phyloP scores from a whole-genome alignment of 2,329 filamentous ascomycete species.

The Neopestalotiopsis rosae region DNA sequence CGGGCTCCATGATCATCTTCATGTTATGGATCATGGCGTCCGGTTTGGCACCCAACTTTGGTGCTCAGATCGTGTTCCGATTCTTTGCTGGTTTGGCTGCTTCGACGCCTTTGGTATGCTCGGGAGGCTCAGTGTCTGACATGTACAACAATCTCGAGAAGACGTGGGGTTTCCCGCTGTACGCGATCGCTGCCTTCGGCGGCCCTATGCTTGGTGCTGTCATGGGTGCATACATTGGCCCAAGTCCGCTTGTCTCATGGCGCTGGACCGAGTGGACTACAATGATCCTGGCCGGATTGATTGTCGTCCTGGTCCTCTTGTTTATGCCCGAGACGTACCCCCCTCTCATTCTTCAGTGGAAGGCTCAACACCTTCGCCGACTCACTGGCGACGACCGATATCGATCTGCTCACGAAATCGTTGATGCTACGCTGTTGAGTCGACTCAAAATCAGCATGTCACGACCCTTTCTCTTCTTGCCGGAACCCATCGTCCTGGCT shows the following conservation, averaged over 20 bases:
- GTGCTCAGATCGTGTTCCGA: conserved; percentile 48
- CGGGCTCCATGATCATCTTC: conserved; percentile 43
- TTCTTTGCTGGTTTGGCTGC: conserved; percentile 53
- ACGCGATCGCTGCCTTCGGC: conserved; percentile 46
- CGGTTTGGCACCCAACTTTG: conserved; percentile 46
- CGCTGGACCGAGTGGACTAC: conserved; percentile 71
- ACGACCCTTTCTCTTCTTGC: conserved; percentile 45
- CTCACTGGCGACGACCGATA: conserved; percentile 68
- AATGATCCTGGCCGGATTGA: conserved; percentile 64
- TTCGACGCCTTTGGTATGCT: conserved; percentile 47
- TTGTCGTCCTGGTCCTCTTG: conserved; percentile 46
- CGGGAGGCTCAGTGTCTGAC: conserved; percentile 48
- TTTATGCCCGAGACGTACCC: conserved; percentile 22
- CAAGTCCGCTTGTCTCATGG: conserved; percentile 58
- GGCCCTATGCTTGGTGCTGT: conserved; percentile 48
- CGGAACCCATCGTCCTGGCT: conserved; percentile 45
- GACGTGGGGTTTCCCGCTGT: conserved; percentile 49
- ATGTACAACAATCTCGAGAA: conserved; percentile 41
- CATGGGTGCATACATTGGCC: conserved; percentile 68
- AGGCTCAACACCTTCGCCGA: conserved; percentile 62
- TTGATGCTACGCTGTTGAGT: conserved; percentile 57
- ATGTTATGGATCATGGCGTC: conserved; percentile 50
- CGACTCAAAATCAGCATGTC: conserved; percentile 49
- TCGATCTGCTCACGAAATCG: conserved; percentile 67
- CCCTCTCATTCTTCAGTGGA: conserved; percentile 56